Base-by-base conservation (phyloP, 2,329 filamentous ascomycete genomes). In the Botrytis cinerea region DNA sequence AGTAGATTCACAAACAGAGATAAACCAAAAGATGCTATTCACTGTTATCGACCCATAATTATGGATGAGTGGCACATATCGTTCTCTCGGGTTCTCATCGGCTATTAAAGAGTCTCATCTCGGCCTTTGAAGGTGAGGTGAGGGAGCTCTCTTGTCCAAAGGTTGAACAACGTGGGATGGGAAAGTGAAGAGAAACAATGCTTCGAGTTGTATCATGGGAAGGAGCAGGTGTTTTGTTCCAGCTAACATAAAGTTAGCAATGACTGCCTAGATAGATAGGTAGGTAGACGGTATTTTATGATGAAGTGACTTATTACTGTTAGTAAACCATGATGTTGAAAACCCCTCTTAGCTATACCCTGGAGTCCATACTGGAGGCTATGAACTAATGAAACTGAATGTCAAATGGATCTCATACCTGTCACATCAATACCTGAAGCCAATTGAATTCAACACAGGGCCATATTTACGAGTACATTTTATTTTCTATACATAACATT, bases 391-490 rank as follows among this genome's bases (percentile, higher is more conserved):
- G 10, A 32, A 43, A 8, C 8, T 48, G 28, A 38, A 51, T 25
- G 14, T 38, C 20, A 40, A 28, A 57, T 69, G 25, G 38, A 40
- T 35, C 28, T 62, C 43, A 61, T 62, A 70, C 68, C 54, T 62
- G 10, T 45, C 51, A 61, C 9, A n/a, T 46, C 22, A 62, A 45
- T 46, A 22, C 54, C 54, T 46, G n/a, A 38, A 25, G 20, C 35
- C 40, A 35, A 45, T 22, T 69, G 22, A 43, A 16, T 20, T 10
- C 59, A 54, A 48, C 38, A 32, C 12, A 48, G 40, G 69, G 63
- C 51, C 66, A 74, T 75, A 70, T 78, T 77, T 75, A 80, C 46
- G 64, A 77, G 73, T 80, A 79, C 74, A 80, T 79, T 80, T 77
- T 75, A 10, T 78, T 76, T 71, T 75, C 75, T 73, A 76, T 71